Evolutionary conservation across 2,329 filamentous ascomycete genomes (phyloP).

Genomic region (Fusarium virguliforme): DNA sequence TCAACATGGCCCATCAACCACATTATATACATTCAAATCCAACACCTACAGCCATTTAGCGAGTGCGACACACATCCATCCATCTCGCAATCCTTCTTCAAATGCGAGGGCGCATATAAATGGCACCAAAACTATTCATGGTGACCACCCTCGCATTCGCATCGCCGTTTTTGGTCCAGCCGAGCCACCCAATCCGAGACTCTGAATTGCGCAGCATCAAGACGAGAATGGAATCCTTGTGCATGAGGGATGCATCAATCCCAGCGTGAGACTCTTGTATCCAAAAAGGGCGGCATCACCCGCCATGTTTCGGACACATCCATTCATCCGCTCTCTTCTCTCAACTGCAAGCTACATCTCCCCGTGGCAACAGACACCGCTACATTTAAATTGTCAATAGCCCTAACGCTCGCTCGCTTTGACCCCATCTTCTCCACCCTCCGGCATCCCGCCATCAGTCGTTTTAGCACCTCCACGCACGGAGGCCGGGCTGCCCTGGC

Average conservation of each 20-base stretch:
- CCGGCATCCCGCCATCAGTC: not conserved
- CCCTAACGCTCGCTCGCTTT: constrained; percentile 12
- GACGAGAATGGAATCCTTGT: not conserved
- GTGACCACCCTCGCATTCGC: constrained; percentile 31
- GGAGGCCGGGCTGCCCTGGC: constrained; percentile 30
- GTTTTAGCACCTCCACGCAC: not conserved
- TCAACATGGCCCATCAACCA: not conserved
- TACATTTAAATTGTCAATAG: constrained; percentile 1
- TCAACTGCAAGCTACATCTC: not conserved
- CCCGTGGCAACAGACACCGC: constrained; percentile 8
- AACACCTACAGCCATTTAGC: not conserved
- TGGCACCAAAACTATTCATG: not conserved
- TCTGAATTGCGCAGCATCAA: not conserved
- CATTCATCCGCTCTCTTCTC: not conserved
- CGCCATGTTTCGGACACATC: constrained; percentile 7
- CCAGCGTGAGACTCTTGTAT: not conserved
- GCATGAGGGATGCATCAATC: not conserved
- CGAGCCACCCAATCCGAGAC: not conserved
- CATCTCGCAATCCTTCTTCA: not conserved
- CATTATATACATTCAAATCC: constrained; percentile 8
- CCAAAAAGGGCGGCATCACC: constrained; percentile 5
- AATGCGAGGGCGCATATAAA: constrained; percentile 5
- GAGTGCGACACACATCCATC: constrained; percentile 28
- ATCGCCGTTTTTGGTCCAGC: constrained; percentile 11
- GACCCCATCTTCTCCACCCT: constrained; percentile 20